Evolutionary conservation across 1,139 yeast genomes (phyloP), one percentile per base, ranked within the genome.

Genomic region (Yamadazyma siamensis): DNA sequence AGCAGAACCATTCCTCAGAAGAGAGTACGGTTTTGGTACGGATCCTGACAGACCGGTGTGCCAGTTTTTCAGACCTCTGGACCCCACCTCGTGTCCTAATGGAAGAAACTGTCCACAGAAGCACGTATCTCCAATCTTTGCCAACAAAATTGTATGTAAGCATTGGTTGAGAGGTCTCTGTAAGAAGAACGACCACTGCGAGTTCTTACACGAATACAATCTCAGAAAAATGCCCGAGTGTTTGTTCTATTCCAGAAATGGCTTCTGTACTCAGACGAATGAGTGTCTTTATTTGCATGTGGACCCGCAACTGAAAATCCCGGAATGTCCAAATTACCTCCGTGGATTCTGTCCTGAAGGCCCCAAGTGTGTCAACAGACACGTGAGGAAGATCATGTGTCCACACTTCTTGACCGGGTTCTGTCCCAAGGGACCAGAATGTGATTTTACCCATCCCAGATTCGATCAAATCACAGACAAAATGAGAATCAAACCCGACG

Each of bases 151-250:
- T 33, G 98, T 91, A 12, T 91, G 98, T 56, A 91, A 94, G 69
- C 97, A 91, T 65, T 91, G 99, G 99, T 75, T 94, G 28, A 75
- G 97, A 46, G 98, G 98, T 0, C 72, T 94, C 22, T 94, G 99
- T 60, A 94, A 94, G 61, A 91, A 89, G 64, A 95, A 94, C 33
- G 96, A 89, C 47, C 89, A 85, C 41, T 94, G 98, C 60, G 99
- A 94, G 61, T 94, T 87, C 50, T 61, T 94, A 29, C 99, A 94
- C 58, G 99, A 94, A 51, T 91, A 89, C 54, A 91, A 91, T 52
- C 63, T 91, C 46, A 74, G 95, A 39, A 88, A 86, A 56, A 89
- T 94, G 95, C 98, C 98, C 3, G 98, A 94, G 56, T 94, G 98
- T 59, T 74, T 88, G 22, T 86, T 86, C 54, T 89, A 75, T 56